Percentiles rank a stretch among this genome's conserved stretches.
Conservation (phyloP, 2,329 filamentous ascomycete genomes). For the Neophaeococcomyces mojaviensis region DNA sequence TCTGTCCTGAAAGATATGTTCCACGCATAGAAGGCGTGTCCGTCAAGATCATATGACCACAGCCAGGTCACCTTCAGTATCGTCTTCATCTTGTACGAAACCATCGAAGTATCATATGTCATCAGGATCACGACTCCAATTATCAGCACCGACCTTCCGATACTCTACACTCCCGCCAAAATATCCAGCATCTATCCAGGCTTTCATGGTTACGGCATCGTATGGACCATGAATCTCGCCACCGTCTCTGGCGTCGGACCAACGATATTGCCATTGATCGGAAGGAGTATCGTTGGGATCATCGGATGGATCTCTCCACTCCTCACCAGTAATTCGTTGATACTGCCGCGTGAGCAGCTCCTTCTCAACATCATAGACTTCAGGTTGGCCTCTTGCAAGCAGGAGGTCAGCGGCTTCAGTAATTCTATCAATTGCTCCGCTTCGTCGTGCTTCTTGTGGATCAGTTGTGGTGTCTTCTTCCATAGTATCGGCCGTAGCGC, state of each 20-base stretch:
- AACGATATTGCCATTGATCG: slow-evolving; percentile 79
- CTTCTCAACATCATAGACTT: slow-evolving; percentile 86
- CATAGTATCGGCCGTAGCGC: slow-evolving; percentile 11
- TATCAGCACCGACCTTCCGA: slow-evolving; percentile 48
- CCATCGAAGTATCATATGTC: slow-evolving; percentile 41
- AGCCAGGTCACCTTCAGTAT: slow-evolving; percentile 8
- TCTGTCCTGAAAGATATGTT: slow-evolving; percentile 12
- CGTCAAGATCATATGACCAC: slow-evolving; percentile 7
- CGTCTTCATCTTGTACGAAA: neutral
- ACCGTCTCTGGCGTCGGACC: slow-evolving; percentile 79
- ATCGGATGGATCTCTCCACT: slow-evolving; percentile 56
- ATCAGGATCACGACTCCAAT: slow-evolving; percentile 46
- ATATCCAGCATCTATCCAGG: slow-evolving; percentile 87
- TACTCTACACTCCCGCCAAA: slow-evolving; percentile 88
- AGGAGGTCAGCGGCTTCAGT: slow-evolving; percentile 86
- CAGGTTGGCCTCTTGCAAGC: slow-evolving; percentile 70
- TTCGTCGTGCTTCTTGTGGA: slow-evolving; percentile 61
- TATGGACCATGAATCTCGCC: slow-evolving; percentile 78
- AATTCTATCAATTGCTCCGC: slow-evolving; percentile 68
- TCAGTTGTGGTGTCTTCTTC: slow-evolving; percentile 47
- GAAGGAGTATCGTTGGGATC: slow-evolving; percentile 30
- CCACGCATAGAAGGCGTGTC: slow-evolving; percentile 24
- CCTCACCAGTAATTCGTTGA: slow-evolving; percentile 74
- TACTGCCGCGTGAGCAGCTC: slow-evolving; percentile 80
- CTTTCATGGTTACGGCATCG: slow-evolving; percentile 74